Evolutionary conservation across 1,139 yeast species (phyloP).

Genomic region (Blastobotrys arbuscula): DNA sequence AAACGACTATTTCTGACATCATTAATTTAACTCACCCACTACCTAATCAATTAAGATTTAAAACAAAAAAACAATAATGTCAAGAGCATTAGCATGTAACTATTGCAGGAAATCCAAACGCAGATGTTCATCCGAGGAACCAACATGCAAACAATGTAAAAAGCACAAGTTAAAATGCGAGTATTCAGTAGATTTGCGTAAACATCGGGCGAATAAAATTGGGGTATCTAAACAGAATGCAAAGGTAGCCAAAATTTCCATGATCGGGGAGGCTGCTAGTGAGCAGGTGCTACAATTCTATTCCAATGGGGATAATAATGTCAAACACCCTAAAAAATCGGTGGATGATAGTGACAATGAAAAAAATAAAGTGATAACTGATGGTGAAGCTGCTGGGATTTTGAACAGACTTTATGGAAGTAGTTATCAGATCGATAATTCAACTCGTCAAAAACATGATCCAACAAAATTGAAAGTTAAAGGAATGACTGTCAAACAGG

Average conservation of each 20-base stretch:
- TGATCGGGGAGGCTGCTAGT: not conserved
- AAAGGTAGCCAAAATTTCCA: not conserved
- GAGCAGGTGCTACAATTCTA: not conserved
- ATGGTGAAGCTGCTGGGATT: constrained; percentile 15
- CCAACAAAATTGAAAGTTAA: constrained; percentile 1
- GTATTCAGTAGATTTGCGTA: constrained; percentile 15
- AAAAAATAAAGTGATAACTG: not conserved
- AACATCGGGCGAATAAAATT: constrained; percentile 5
- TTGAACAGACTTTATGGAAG: constrained; percentile 15
- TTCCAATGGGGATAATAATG: not conserved
- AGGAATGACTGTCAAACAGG: not conserved
- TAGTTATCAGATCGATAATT: constrained; percentile 6
- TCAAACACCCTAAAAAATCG: constrained; percentile 9
- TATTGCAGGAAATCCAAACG: constrained; percentile 14
- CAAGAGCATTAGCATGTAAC: constrained; percentile 16
- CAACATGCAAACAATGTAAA: constrained; percentile 15
- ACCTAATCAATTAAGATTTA: too few relatives aligned
- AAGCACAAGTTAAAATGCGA: constrained; percentile 13
- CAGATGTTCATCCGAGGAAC: constrained; percentile 12
- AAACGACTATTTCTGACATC: not conserved
- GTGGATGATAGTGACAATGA: constrained; percentile 10
- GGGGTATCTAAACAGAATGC: not conserved
- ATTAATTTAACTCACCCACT: too few relatives aligned
- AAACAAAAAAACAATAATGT: not conserved
- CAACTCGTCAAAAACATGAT: not conserved